A percentile compares a stretch with the other conserved stretches of the same genome.
Conservation (phyloP, 345 rosid species). For the Gossypium turneri region DNA sequence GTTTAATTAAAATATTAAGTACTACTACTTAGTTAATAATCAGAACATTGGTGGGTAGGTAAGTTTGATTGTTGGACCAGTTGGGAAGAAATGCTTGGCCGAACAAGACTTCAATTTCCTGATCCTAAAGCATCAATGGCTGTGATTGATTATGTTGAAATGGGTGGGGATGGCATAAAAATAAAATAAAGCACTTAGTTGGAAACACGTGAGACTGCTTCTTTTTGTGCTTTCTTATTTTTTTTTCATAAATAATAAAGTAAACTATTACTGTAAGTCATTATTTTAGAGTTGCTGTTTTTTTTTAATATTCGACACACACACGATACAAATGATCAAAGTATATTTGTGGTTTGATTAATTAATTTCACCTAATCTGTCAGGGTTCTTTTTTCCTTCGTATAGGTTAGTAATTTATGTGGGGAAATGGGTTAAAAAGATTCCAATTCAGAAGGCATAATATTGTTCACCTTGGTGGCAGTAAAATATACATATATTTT, state of each 20-base stretch:
- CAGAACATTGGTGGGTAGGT: neutral
- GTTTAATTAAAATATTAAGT: slow-evolving; percentile 1
- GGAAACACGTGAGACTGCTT: slow-evolving; percentile 30
- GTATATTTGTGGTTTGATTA: no score
- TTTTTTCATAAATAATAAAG: no score
- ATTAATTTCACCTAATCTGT: slow-evolving; percentile 13
- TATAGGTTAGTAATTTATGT: neutral
- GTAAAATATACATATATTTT: neutral
- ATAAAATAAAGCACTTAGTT: slow-evolving; percentile 27
- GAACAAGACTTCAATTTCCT: neutral
- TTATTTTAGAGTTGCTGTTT: no score
- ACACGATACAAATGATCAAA: no score
- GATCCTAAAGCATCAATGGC: slow-evolving; percentile 9
- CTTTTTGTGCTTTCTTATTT: slow-evolving; percentile 1
- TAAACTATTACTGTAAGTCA: no score
- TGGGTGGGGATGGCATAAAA: slow-evolving; percentile 17
- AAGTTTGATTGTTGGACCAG: neutral
- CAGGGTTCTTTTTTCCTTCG: no score
- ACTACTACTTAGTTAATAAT: neutral
- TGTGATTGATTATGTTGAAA: neutral
- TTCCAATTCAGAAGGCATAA: slow-evolving; percentile 26
- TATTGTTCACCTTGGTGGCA: slow-evolving; percentile 8
- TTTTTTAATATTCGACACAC: no score
- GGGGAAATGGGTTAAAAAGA: slow-evolving; percentile 20
- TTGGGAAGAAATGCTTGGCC: neutral